A percentile compares a stretch with the other conserved stretches of the same genome.
These are phyloP conservation scores for Chaetomiaceae sp. DNA, from an alignment of 2,329 filamentous ascomycete species.

Conservation along the genomic window DNA sequence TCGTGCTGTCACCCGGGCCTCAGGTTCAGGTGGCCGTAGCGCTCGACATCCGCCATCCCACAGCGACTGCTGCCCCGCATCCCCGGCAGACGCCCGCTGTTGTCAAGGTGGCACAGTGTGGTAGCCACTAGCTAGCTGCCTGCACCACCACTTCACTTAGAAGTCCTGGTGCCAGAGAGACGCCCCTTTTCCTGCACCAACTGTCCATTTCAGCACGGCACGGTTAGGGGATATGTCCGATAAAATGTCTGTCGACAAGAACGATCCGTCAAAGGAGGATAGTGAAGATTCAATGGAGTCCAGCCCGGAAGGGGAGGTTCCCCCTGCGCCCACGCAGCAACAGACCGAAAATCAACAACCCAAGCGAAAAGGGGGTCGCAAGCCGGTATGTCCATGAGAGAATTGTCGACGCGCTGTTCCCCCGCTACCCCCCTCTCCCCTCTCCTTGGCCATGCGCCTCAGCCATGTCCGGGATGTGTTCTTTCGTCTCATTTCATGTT, in stretches of 20 bases:
- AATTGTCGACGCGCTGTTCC: conserved; percentile 3
- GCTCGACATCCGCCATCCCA: conserved; percentile 3
- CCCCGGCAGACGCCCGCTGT: conserved; percentile 5
- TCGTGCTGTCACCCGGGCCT: conserved; percentile 5
- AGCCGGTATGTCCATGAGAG: conserved; percentile 64
- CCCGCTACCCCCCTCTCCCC: neutral
- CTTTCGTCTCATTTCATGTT: conserved; percentile 12
- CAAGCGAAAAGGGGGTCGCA: conserved; percentile 95
- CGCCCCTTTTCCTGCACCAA: too few relatives aligned
- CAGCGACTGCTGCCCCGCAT: conserved; percentile 11
- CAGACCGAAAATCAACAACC: conserved; percentile 59
- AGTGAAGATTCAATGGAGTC: conserved; percentile 59
- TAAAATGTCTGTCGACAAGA: conserved; percentile 63
- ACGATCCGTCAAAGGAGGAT: conserved; percentile 52
- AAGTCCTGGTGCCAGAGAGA: neutral
- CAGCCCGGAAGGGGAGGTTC: conserved; percentile 53
- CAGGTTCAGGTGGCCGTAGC: conserved; percentile 8
- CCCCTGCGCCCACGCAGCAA: conserved; percentile 34
- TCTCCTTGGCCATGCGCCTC: neutral
- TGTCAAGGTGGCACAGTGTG: conserved; percentile 8
- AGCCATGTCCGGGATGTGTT: too few relatives aligned
- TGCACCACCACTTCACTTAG: neutral
- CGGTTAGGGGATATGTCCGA: conserved; percentile 54
- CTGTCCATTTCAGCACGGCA: too few relatives aligned
- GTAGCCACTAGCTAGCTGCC: conserved; percentile 5